A percentile compares a stretch with the other conserved stretches of the same genome.
Evolutionary conservation across 2,329 filamentous ascomycete genomes (phyloP).

Genomic region (Sporothrix pseudoabietina): DNA sequence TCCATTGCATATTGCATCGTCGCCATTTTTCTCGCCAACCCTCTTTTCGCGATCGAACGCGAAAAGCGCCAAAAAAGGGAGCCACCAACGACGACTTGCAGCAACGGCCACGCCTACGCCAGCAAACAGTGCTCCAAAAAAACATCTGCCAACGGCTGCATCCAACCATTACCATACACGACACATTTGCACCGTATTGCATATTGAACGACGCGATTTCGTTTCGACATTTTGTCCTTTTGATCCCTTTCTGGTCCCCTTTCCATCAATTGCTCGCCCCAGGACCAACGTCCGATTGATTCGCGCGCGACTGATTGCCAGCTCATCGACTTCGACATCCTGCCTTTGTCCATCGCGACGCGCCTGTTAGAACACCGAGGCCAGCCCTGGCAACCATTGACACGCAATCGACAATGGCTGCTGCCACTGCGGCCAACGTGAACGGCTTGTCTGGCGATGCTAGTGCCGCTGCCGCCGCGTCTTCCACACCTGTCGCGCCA

Average conservation of each 20-base stretch:
- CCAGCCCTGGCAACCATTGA: neutral
- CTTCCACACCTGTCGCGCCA: constrained; percentile 36
- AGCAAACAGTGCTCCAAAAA: neutral
- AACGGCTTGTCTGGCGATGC: constrained; percentile 40
- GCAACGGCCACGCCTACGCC: neutral
- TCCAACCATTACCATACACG: neutral
- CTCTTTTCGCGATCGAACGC: constrained; percentile 25
- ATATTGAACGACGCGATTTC: neutral
- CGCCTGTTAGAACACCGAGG: neutral
- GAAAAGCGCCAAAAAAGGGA: constrained; percentile 24
- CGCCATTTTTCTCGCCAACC: constrained; percentile 12
- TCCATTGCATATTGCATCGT: constrained; percentile 21
- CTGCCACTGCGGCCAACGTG: constrained; percentile 38
- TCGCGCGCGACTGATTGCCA: neutral
- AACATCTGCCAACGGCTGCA: neutral
- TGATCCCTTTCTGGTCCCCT: neutral
- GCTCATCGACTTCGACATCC: neutral
- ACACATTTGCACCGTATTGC: constrained; percentile 5
- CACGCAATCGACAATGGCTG: constrained; percentile 39
- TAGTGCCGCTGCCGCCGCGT: constrained; percentile 39
- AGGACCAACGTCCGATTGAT: neutral
- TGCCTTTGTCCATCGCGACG: constrained; percentile 5
- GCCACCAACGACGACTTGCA: neutral
- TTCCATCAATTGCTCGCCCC: neutral
- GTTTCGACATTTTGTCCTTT: neutral